Evolutionary conservation across 169 alveolate species (phyloP), one percentile per base, ranked within the genome.

Genomic region (Plasmodium adleri): DNA sequence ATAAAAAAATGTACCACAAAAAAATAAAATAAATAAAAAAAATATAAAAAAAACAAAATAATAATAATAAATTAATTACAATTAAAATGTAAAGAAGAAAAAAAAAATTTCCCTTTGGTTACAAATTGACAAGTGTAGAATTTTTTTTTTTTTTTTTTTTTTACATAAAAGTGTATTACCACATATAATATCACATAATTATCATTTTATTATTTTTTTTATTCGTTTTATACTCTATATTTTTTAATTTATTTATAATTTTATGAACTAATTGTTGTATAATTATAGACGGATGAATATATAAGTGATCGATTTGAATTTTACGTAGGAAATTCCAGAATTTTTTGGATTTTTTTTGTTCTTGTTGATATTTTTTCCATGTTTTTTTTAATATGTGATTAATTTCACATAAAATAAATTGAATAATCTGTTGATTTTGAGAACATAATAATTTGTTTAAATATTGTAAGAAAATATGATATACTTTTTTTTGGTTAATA

Each of bases 401-500:
- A 75, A 39, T 47, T 45, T 75, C 88, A 28, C 32, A 75, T 22
- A 75, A 56, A 22, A 75, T 7, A 62, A 75, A 43, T 47, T 63
- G 45, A 26, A 75, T 20, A 10, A 56, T 32, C 28, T 62, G n/a
- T 63, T 75, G 75, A 56, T 75, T 63, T 12, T 68, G 39, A 0
- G 62, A 74, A 8, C 15, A 62, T 3, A 75, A 45, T 26, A 75
- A 24, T 13, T 74, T 45, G 0, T 75, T 75, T 54, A 75, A 28
- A 75, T 75, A 75, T 28, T 47, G 56, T n/a, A 32, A 32, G 64
- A 75, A 50, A 24, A 43, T 63, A 45, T 47, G 20, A 20, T 62
- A 75, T 17, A 71, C 26, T 20, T 64, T 71, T 49, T 56, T 75
- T 28, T 75, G 73, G 26, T 75, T 75, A n/a, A 75, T 75, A 20